Evolutionary conservation across 768 basidiomycete genomes (phyloP), one percentile per base, ranked within the genome.

Genomic region (Phaeolepiota aurea): DNA sequence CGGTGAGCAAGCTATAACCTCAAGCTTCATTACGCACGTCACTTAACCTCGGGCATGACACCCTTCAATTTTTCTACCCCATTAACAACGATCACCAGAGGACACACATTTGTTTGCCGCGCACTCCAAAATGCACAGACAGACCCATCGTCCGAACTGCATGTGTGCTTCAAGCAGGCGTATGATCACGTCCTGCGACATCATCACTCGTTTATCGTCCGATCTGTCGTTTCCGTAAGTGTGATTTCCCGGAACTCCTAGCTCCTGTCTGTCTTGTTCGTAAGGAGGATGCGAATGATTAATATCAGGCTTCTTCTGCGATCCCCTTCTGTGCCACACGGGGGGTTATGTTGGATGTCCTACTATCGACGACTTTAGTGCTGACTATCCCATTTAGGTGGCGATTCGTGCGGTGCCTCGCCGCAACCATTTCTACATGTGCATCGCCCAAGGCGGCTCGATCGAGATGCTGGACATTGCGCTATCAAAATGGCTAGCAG

Each of bases 151-250:
- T 52, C 68, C 1, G 79, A 82, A 46, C 62, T 85, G 33, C 72
- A 79, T 48, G 65, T 71, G 43, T 85, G 84, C 57, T 87, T 87
- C 65, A 74, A 71, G 56, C 65, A 74, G 31, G 71, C 85, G 2
- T 87, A 84, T 54, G 82, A 87, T 45, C 66, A 69, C 40, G 76
- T 83, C 13, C 66, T 87, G 37, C 63, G 58, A 38, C 79, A 77
- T 44, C 81, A 85, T 56, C 80, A 83, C 53, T 65, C 74, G 0
- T 82, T 82, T 54, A 20, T 85, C 48, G 68, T 86, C 44, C 77
- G 82, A 16, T 74, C 79, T 15, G 58, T 83, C 42, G 76, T 82
- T 20, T 63, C 68, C 19, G 82, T 84, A 41, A 49, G 79, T 57
- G 13, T 12, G 15, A 11, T 30, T 32, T 32, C 25, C 34, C 11